Evolutionary conservation across 306 rosid genomes (phyloP).

Genomic region (Quercus rubra): DNA sequence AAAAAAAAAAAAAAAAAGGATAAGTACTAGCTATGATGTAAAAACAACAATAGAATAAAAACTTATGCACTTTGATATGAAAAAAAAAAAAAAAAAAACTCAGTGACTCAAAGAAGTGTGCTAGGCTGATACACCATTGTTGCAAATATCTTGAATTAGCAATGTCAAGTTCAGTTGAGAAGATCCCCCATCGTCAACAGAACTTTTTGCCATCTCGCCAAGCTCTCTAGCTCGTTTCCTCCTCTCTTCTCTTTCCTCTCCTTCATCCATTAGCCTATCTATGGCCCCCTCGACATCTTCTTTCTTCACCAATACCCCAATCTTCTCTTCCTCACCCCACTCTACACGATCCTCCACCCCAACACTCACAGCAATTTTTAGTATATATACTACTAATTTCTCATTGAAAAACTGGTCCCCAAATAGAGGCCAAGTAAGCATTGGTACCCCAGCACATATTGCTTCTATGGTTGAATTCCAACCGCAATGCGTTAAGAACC

Average conservation of each 20-base stretch:
- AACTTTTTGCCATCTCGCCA: slow-evolving; percentile 15
- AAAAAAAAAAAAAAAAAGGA: too few species aligned
- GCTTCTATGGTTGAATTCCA: slow-evolving; percentile 61
- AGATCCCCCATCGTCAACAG: slow-evolving; percentile 30
- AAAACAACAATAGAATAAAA: too few species aligned
- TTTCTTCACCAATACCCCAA: slow-evolving; percentile 16
- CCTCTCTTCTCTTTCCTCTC: slow-evolving; percentile 9
- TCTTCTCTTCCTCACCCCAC: slow-evolving; percentile 34
- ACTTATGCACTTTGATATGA: too few species aligned
- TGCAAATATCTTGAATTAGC: slow-evolving; percentile 15
- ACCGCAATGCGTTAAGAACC: slow-evolving; percentile 60
- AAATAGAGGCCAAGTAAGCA: slow-evolving; percentile 39
- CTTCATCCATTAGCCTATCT: slow-evolving; percentile 17
- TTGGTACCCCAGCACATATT: slow-evolving; percentile 40
- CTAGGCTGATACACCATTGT: too few species aligned
- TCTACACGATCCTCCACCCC: slow-evolving; percentile 18
- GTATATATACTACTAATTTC: slow-evolving; percentile 22
- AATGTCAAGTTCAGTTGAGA: slow-evolving; percentile 5
- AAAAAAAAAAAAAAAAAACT: too few species aligned
- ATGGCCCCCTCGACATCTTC: slow-evolving; percentile 24
- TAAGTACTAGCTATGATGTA: too few species aligned
- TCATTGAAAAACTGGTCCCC: slow-evolving; percentile 42
- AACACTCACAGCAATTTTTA: slow-evolving; percentile 24
- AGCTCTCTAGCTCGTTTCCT: slow-evolving; percentile 20
- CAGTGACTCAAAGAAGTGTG: too few species aligned